Conservation (phyloP, 345 rosid species). For the Aurinia saxatilis region DNA sequence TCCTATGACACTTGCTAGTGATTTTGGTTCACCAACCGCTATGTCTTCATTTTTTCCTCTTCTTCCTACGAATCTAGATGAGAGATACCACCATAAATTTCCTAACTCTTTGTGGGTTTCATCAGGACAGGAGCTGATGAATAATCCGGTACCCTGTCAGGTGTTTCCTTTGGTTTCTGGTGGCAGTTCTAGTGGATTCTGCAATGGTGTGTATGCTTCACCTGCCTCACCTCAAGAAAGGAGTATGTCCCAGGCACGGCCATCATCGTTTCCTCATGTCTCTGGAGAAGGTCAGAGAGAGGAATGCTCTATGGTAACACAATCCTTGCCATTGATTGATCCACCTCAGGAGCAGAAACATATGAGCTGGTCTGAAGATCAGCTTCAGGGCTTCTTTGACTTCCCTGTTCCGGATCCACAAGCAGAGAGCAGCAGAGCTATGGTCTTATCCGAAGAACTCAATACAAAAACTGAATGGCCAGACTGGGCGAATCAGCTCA, state of each 20-base stretch:
- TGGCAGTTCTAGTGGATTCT: slow-evolving; percentile 28
- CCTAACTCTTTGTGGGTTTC: slow-evolving; percentile 37
- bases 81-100: slow-evolving; percentile 29
- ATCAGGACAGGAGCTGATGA: slow-evolving; percentile 41
- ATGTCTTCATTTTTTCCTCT: slow-evolving; percentile 42
- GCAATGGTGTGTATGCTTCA: slow-evolving; percentile 29
- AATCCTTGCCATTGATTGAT: slow-evolving; percentile 24
- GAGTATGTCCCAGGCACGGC: slow-evolving; percentile 38
- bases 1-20: slow-evolving; percentile 15
- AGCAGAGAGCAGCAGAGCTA: slow-evolving; percentile 37
- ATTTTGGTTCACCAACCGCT: slow-evolving; percentile 18
- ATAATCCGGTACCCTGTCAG: slow-evolving; percentile 31
- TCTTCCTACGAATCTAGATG: slow-evolving; percentile 27
- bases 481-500: slow-evolving; percentile 63
- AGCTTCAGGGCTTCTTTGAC: slow-evolving; percentile 43
- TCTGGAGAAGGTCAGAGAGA: slow-evolving; percentile 20
- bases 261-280: slow-evolving; percentile 33
- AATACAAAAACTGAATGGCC: slow-evolving; percentile 45
- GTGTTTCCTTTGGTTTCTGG: slow-evolving; percentile 32
- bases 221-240: slow-evolving; percentile 32
- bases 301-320: slow-evolving; percentile 33
- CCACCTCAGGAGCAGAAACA: slow-evolving; percentile 38
- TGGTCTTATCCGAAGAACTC: slow-evolving; percentile 34
- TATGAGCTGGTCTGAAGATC: slow-evolving; percentile 46
- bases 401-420: slow-evolving; percentile 41